Conservation (phyloP, 73 alveolate species). For the Paramecium pentaurelia region DNA sequence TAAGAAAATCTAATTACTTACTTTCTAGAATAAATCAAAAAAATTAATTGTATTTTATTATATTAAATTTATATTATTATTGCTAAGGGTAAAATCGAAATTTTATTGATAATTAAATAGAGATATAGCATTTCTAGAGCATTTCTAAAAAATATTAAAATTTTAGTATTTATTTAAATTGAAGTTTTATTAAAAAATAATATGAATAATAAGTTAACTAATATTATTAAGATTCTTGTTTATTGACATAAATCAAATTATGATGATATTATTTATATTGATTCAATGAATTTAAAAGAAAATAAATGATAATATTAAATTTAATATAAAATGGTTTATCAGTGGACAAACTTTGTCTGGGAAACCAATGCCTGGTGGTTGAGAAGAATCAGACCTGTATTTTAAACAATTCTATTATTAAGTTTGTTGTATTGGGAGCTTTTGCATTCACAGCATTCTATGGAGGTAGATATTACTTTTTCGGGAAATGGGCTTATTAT, state of each 20-base stretch:
- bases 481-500: conserved; percentile 55
- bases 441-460: conserved; percentile 32
- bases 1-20: background rate
- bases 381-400: conserved; percentile 67
- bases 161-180: too few relatives aligned
- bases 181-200: too few relatives aligned
- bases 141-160: too few relatives aligned
- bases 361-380: conserved; percentile 69
- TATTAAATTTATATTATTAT: too few relatives aligned
- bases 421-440: conserved; percentile 47
- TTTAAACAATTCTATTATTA: background rate
- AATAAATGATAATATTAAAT: background rate
- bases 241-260: too few relatives aligned
- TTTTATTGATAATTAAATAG: too few relatives aligned
- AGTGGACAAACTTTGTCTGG: conserved; percentile 63
- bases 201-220: too few relatives aligned
- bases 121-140: too few relatives aligned
- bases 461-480: conserved; percentile 59
- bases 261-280: background rate
- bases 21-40: background rate
- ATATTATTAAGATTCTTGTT: too few relatives aligned
- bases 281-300: background rate
- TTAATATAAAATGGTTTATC: conserved; percentile 57
- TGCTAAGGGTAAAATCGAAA: too few relatives aligned
- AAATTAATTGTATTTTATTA: too few relatives aligned